Percentiles rank a stretch among this genome's conserved stretches.
These are phyloP conservation scores for Penicillium manginii DNA, from an alignment of 495 filamentous ascomycete genomes.

Conservation along the genomic window DNA sequence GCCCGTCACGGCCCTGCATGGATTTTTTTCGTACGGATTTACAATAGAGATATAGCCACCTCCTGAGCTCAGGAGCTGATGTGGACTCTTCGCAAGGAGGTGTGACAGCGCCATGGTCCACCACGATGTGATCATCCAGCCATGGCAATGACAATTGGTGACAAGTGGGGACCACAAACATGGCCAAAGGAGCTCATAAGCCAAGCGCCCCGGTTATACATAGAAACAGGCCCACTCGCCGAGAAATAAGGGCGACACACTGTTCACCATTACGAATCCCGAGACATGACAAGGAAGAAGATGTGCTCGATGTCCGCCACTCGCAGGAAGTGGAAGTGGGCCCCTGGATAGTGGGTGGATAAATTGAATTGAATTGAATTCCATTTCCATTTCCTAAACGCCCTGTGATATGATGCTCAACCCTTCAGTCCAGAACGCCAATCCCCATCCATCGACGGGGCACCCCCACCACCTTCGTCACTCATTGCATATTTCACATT, in stretches of 20 bases:
- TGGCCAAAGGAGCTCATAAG: conserved; percentile 1
- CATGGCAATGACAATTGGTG: not conserved
- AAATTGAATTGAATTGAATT: not conserved
- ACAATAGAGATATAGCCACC: conserved; percentile 15
- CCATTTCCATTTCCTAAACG: not conserved
- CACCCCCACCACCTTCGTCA: not conserved
- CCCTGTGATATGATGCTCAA: not conserved
- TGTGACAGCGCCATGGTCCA: conserved; percentile 23
- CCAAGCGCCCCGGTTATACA: conserved; percentile 18
- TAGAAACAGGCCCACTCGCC: conserved; percentile 23
- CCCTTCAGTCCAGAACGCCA: not conserved
- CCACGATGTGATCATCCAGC: conserved; percentile 17
- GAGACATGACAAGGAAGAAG: conserved; percentile 7
- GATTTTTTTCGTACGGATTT: too few relatives aligned
- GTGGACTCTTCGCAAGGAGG: conserved; percentile 1
- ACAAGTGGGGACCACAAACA: not conserved
- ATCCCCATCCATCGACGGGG: not conserved
- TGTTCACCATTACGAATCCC: conserved; percentile 22
- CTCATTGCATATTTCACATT: not conserved
- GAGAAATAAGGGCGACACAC: conserved; percentile 1
- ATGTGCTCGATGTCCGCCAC: conserved; percentile 11
- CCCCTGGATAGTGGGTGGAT: not conserved
- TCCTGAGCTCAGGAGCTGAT: conserved; percentile 18
- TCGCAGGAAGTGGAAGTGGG: conserved; percentile 11
- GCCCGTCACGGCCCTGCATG: not conserved